Percentiles rank a stretch among this genome's conserved stretches.
Evolutionary conservation across 2,329 filamentous ascomycete species (phyloP).

Genomic region (Meredithiella fracta): DNA sequence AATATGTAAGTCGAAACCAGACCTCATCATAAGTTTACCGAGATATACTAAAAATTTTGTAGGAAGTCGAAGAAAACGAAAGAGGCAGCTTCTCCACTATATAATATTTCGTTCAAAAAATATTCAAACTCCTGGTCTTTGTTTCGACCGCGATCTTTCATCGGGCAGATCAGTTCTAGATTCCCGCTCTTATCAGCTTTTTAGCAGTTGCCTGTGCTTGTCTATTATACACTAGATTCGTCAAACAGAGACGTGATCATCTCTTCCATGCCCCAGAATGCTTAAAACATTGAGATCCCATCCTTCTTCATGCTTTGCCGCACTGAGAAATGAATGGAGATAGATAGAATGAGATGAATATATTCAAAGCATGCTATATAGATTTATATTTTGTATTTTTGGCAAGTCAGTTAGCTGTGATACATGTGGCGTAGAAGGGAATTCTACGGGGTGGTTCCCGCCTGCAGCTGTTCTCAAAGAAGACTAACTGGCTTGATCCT

Average conservation of each 20-base stretch:
- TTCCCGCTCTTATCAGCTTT: slow-evolving; percentile 43
- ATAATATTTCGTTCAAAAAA: slow-evolving; percentile 51
- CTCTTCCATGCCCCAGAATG: slow-evolving; percentile 19
- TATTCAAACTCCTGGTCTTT: slow-evolving; percentile 54
- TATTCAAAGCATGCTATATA: too few relatives aligned
- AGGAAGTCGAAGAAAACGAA: slow-evolving; percentile 37
- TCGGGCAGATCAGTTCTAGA: slow-evolving; percentile 45
- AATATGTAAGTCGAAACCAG: slow-evolving; percentile 31
- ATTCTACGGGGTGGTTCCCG: too few relatives aligned
- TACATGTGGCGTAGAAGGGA: too few relatives aligned
- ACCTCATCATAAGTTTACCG: neutral
- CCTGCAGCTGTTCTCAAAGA: too few relatives aligned
- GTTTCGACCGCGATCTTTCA: slow-evolving; percentile 48
- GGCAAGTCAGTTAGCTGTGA: too few relatives aligned
- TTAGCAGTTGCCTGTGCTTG: slow-evolving; percentile 28
- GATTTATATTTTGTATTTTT: too few relatives aligned
- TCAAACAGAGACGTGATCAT: slow-evolving; percentile 21
- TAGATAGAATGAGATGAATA: neutral
- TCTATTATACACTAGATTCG: slow-evolving; percentile 20
- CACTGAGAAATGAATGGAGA: neutral
- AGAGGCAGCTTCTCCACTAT: slow-evolving; percentile 54
- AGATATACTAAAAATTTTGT: neutral
- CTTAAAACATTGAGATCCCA: slow-evolving; percentile 3
- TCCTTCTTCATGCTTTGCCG: neutral
- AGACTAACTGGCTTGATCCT: too few relatives aligned